These are phyloP conservation scores for Corchorus olitorius DNA, from an alignment of 345 rosid species.

Conservation along the genomic window DNA sequence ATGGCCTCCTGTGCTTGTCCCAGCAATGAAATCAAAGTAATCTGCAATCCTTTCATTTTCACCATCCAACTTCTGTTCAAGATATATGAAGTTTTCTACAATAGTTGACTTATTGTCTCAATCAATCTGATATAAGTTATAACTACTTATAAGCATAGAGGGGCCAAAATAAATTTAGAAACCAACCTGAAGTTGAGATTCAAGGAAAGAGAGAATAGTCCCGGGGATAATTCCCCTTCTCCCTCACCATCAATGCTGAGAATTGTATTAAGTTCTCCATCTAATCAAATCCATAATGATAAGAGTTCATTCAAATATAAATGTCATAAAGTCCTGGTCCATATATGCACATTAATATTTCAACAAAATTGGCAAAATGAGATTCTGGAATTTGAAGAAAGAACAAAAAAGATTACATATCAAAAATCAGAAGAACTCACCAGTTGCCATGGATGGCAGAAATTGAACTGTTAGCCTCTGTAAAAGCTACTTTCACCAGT, in stretches of 20 bases:
- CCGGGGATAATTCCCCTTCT: constrained; percentile 44
- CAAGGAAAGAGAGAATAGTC: constrained; percentile 32
- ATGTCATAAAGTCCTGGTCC: background rate
- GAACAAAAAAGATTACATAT: no score
- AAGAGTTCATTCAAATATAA: background rate
- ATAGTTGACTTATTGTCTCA: background rate
- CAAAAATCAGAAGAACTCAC: background rate
- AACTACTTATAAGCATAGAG: background rate
- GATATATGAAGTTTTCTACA: background rate
- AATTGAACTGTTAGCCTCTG: background rate
- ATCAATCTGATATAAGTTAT: background rate
- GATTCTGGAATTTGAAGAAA: no score
- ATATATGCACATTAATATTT: background rate
- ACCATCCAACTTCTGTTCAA: constrained; percentile 48
- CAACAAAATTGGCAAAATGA: background rate
- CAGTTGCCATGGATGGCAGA: background rate
- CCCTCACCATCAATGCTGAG: constrained; percentile 55
- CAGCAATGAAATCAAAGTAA: constrained; percentile 52
- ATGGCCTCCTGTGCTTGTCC: constrained; percentile 60
- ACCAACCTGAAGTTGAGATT: constrained; percentile 40
- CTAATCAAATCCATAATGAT: constrained; percentile 7
- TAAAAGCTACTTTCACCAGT: background rate
- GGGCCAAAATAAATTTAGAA: background rate
- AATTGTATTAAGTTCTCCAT: constrained; percentile 39
- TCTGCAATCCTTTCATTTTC: constrained; percentile 53